Percentiles rank a stretch among this genome's conserved stretches.
Evolutionary conservation across 1,284 basidiomycete genomes (phyloP).

Genomic region (Cryptococcus neoformans): DNA sequence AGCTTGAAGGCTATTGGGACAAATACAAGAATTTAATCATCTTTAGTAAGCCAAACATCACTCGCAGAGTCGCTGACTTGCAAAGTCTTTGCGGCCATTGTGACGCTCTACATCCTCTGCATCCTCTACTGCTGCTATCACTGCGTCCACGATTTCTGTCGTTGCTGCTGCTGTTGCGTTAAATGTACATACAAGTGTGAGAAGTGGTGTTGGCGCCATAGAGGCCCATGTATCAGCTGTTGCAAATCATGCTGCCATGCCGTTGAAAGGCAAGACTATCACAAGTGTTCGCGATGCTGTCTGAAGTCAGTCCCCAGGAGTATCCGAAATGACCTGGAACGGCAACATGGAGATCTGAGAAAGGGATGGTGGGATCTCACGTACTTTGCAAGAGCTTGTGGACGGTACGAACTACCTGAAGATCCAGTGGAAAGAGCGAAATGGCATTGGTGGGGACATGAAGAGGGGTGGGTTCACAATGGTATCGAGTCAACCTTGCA

Average conservation of each 20-base stretch:
- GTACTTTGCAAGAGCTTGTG: slow-evolving; percentile 10
- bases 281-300: slow-evolving; percentile 3
- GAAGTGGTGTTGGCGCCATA: slow-evolving; percentile 1
- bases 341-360: slow-evolving; percentile 14
- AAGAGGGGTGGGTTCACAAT: slow-evolving; percentile 1
- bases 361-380: slow-evolving; percentile 16
- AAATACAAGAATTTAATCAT: slow-evolving; percentile 12
- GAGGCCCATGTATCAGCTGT: background rate
- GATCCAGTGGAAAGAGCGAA: slow-evolving; percentile 9
- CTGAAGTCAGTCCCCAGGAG: slow-evolving; percentile 4
- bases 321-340: slow-evolving; percentile 9
- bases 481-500: background rate
- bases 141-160: slow-evolving; percentile 14
- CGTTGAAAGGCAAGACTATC: slow-evolving; percentile 3
- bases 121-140: slow-evolving; percentile 18
- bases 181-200: slow-evolving; percentile 10
- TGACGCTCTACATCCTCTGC: slow-evolving; percentile 9
- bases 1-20: slow-evolving; percentile 11
- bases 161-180: slow-evolving; percentile 15
- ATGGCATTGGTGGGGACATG: slow-evolving; percentile 19
- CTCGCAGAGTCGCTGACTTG: too few relatives aligned
- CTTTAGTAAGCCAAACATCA: slow-evolving; percentile 5
- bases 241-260: background rate
- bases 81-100: slow-evolving; percentile 14
- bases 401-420: slow-evolving; percentile 10